Percentiles rank a stretch among this genome's conserved stretches.
Evolutionary conservation across 805 yeast species (phyloP).

Genomic region (Cyberlindnera suaveolens): DNA sequence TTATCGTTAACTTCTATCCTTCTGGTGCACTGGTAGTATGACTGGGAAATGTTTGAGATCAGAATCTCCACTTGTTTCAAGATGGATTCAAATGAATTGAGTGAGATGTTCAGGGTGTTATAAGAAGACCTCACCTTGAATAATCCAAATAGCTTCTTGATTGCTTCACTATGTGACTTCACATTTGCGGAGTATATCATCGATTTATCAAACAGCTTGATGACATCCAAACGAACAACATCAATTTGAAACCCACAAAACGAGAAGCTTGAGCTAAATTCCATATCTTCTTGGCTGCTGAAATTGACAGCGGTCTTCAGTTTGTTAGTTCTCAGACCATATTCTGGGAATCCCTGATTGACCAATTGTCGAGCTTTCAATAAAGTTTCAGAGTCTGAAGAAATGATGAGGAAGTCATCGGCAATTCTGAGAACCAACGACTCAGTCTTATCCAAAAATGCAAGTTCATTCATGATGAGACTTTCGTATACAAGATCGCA

Average conservation of each 20-base stretch:
- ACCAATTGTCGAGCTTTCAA: conserved; percentile 24
- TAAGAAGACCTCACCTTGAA: conserved; percentile 28
- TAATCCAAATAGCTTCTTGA: conserved; percentile 14
- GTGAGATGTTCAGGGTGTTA: conserved; percentile 21
- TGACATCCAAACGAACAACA: conserved; percentile 27
- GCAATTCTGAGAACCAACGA: conserved; percentile 57
- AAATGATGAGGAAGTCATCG: conserved; percentile 78
- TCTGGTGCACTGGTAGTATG: conserved; percentile 11
- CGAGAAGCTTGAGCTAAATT: conserved; percentile 11
- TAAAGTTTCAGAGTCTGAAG: conserved; percentile 35
- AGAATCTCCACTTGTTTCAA: conserved; percentile 16
- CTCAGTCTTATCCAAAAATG: conserved; percentile 17
- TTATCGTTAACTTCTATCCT: neutral
- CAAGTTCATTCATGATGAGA: conserved; percentile 35
- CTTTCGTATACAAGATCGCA: conserved; percentile 71
- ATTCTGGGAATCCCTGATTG: conserved; percentile 31
- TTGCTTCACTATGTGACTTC: conserved; percentile 10
- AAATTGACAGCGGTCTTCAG: conserved; percentile 32
- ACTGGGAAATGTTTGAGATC: conserved; percentile 13
- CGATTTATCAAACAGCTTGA: conserved; percentile 26
- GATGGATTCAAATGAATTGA: conserved; percentile 18
- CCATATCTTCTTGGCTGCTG: conserved; percentile 4
- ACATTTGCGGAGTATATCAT: conserved; percentile 6
- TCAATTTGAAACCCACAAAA: conserved; percentile 40
- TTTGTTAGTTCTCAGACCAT: conserved; percentile 27